phyloP scores from a whole-genome alignment of 208 protist genomes.

The Trypanosoma scelopori region DNA sequence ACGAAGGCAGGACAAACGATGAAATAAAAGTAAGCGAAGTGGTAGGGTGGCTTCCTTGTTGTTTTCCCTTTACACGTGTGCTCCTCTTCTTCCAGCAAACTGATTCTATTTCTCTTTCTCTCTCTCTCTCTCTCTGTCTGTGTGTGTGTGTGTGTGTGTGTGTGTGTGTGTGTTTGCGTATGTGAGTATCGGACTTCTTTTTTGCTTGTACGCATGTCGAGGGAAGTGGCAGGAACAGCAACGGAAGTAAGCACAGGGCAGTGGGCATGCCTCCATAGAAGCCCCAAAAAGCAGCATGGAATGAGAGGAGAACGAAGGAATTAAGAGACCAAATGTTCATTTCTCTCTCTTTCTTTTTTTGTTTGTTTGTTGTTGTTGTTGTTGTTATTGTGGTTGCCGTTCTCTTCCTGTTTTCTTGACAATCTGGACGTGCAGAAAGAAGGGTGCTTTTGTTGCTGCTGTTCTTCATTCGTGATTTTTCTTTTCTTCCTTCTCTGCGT shows the following conservation, averaged over 20 bases:
- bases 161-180: neutral
- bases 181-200: too few relatives aligned
- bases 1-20: neutral
- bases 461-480: too few relatives aligned
- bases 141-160: neutral
- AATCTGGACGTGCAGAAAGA: too few relatives aligned
- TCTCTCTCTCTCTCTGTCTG: neutral
- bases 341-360: slow-evolving; percentile 2
- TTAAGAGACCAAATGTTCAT: neutral
- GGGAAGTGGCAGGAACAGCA: neutral
- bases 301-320: neutral
- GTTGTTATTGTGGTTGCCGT: too few relatives aligned
- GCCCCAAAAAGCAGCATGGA: neutral
- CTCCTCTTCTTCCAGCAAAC: neutral
- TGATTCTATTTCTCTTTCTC: neutral
- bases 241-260: neutral
- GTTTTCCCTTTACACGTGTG: neutral
- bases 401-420: neutral
- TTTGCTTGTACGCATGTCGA: neutral
- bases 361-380: neutral
- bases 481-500: too few relatives aligned
- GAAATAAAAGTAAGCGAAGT: slow-evolving; percentile 3
- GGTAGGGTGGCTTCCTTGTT: neutral
- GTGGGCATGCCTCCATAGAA: neutral
- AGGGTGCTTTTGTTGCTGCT: too few relatives aligned